A percentile compares a stretch with the other conserved stretches of the same genome.
These are phyloP conservation scores for Penicillium sp. DNA, from an alignment of 2,329 filamentous ascomycete genomes.

Conservation along the genomic window DNA sequence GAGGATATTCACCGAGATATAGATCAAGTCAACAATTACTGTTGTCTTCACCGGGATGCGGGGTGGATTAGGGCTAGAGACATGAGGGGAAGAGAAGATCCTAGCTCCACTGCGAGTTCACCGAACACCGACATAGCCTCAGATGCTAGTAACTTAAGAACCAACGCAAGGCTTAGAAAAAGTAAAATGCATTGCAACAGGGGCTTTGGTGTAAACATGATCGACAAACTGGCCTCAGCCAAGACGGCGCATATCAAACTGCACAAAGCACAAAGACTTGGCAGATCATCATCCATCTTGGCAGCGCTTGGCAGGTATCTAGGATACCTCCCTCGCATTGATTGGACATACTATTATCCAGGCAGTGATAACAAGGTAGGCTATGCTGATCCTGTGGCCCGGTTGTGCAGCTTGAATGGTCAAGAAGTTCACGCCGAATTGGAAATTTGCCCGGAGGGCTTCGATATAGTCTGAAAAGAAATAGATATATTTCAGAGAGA, in stretches of 20 bases:
- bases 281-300: constrained; percentile 21
- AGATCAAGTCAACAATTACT: not conserved
- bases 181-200: constrained; percentile 10
- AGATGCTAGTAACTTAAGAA: not conserved
- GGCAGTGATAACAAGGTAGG: constrained; percentile 8
- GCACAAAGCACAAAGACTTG: constrained; percentile 20
- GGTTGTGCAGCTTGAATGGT: not conserved
- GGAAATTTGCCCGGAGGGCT: constrained; percentile 4
- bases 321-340: constrained; percentile 16
- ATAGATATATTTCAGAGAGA: constrained; percentile 1
- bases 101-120: constrained; percentile 13
- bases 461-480: constrained; percentile 6
- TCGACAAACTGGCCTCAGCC: constrained; percentile 15
- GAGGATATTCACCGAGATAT: constrained; percentile 2
- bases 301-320: constrained; percentile 21
- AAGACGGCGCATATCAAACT: constrained; percentile 22
- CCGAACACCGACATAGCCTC: constrained; percentile 10
- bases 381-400: constrained; percentile 2
- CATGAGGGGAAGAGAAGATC: constrained; percentile 2
- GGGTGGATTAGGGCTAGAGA: constrained; percentile 9
- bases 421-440: constrained; percentile 5
- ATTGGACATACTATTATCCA: constrained; percentile 10
- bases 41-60: constrained; percentile 21
- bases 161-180: constrained; percentile 10
- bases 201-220: no score